Evolutionary conservation across 352 stramenopile genomes (phyloP), one percentile per base, ranked within the genome.

Genomic region (Pythium utonaiense): DNA sequence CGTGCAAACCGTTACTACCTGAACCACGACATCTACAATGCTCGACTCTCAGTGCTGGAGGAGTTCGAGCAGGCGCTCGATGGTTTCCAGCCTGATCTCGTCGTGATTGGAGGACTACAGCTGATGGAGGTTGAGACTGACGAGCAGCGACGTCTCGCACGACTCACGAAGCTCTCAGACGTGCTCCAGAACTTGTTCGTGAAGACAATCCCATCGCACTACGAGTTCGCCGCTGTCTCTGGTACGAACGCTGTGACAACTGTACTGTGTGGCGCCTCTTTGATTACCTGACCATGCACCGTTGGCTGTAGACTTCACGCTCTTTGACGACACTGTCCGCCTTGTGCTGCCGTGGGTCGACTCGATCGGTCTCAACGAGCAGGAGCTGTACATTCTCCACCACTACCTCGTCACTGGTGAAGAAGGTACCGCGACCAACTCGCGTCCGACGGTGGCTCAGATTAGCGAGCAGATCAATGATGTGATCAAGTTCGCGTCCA

Each of bases 1-100:
- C 82, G 84, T 34, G 84, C 84, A 36, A 93, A 93, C 61, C 69
- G 84, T 12, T 93, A 93, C 57, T 93, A 93, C 53, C 71, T 93
- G 17, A 93, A 93, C 67, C 84, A 93, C 64, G 84, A 93, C 57
- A 86, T 92, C 30, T 83, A 93, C 69, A 93, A 93, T 52, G 82
- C 84, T 13, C 77, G 74, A 7, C 56, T 93, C 40, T 92, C 84
- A 14, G 84, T 92, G 28, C 57, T 93, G 9, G 84, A 93, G 54
- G 78, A 88, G 52, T 93, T 93, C 62, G 82, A 87, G 57, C 28
- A 73, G 8, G 73, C 75, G 6, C 53, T 93, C 12, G 73, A 84
- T 6, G 54, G 44, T 2, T 93, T 93, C 56, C 49, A 73, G 7
- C 79, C 84, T 0, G 80, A 93, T 25, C 52, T 93, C 24, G 84